Evolutionary conservation across 257 asterid genomes (phyloP).

Genomic region (Scutellaria galericulata): DNA sequence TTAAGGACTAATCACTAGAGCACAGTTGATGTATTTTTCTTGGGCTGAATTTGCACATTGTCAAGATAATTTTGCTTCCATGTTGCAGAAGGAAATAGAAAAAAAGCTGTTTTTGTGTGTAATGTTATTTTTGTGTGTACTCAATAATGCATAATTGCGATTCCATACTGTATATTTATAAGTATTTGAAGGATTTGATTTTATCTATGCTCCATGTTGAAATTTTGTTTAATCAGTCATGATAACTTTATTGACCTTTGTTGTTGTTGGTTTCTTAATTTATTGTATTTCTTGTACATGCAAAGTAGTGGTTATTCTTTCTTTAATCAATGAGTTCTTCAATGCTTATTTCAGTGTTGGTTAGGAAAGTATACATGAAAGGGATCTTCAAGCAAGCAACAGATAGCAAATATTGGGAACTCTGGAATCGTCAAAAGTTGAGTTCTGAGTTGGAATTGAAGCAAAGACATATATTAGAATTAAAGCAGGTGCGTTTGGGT

Average conservation of each 20-base stretch:
- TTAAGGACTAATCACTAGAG: constrained; percentile 1
- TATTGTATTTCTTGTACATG: constrained; percentile 1
- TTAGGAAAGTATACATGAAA: constrained; percentile 78
- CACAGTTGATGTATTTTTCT: neutral
- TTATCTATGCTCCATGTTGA: constrained; percentile 22
- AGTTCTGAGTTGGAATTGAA: constrained; percentile 84
- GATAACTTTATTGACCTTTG: constrained; percentile 18
- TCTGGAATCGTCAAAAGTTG: constrained; percentile 89
- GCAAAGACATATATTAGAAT: constrained; percentile 61
- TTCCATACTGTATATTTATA: too few species aligned
- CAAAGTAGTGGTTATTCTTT: constrained; percentile 16
- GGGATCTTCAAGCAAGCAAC: constrained; percentile 86
- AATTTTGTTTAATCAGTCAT: neutral
- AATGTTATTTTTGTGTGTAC: neutral
- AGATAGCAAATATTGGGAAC: constrained; percentile 83
- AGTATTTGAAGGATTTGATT: neutral
- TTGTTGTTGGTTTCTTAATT: constrained; percentile 14
- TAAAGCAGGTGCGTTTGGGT: constrained; percentile 63
- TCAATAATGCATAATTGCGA: neutral
- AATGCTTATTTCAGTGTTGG: constrained; percentile 59
- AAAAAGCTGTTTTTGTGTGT: neutral
- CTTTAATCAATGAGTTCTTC: constrained; percentile 30
- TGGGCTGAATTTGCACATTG: constrained; percentile 16
- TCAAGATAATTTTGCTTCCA: constrained; percentile 3
- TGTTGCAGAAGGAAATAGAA: constrained; percentile 14